A percentile compares a stretch with the other conserved stretches of the same genome.
These are phyloP conservation scores for Pleurostoma richardsiae DNA, from an alignment of 2,329 filamentous ascomycete species.

Conservation along the genomic window DNA sequence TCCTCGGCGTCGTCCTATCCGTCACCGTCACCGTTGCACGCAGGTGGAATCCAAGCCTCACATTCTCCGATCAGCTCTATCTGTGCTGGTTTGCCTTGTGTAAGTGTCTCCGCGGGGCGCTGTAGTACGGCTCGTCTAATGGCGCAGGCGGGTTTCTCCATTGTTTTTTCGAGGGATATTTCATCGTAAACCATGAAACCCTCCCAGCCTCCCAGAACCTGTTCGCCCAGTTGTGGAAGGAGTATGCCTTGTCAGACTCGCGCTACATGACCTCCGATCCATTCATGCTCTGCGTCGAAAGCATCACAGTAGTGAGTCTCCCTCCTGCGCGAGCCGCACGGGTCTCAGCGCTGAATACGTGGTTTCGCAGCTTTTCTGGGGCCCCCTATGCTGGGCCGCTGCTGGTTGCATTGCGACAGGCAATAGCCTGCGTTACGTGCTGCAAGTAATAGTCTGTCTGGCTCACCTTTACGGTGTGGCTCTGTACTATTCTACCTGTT, in stretches of 20 bases:
- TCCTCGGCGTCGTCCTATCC: constrained; percentile 29
- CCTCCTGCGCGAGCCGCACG: no score
- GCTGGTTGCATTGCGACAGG: constrained; percentile 37
- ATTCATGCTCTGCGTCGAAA: constrained; percentile 85
- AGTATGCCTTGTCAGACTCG: constrained; percentile 83
- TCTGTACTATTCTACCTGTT: constrained; percentile 56
- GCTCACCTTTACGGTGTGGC: constrained; percentile 58
- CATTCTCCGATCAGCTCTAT: constrained; percentile 33
- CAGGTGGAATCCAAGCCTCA: constrained; percentile 22
- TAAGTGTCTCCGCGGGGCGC: constrained; percentile 22
- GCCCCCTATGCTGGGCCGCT: constrained; percentile 50
- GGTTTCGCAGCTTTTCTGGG: constrained; percentile 45
- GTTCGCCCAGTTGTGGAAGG: constrained; percentile 87
- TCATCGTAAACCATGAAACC: constrained; percentile 61
- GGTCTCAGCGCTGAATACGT: not conserved
- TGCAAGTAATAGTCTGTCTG: constrained; percentile 45
- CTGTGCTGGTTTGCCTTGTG: constrained; percentile 52
- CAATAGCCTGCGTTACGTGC: constrained; percentile 40
- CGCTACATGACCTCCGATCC: constrained; percentile 77
- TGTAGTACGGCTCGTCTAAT: constrained; percentile 7
- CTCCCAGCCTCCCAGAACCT: constrained; percentile 66
- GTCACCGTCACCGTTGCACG: constrained; percentile 22
- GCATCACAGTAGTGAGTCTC: constrained; percentile 65
- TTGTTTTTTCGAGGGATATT: constrained; percentile 81
- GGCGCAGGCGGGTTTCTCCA: constrained; percentile 62